These are phyloP conservation scores for Puccinia triticina DNA, from an alignment of 1,284 basidiomycete species.

Conservation along the genomic window DNA sequence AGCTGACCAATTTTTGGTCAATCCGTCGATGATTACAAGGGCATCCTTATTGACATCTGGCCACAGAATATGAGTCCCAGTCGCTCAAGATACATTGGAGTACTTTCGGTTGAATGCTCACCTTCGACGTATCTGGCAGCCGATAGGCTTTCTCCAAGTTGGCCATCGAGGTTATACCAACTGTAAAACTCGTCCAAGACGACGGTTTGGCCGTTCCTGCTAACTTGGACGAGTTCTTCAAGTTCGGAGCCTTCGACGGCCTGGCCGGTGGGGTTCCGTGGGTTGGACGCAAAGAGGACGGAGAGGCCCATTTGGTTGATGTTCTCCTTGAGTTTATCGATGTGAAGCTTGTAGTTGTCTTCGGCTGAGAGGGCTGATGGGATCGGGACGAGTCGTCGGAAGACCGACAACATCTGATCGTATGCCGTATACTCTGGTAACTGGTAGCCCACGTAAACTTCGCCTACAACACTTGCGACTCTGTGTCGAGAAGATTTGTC, in stretches of 20 bases:
- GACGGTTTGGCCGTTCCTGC: constrained; percentile 73
- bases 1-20: constrained; percentile 75
- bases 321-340: constrained; percentile 46
- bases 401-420: constrained; percentile 75
- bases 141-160: constrained; percentile 87
- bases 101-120: constrained; percentile 75
- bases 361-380: constrained; percentile 67
- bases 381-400: constrained; percentile 84
- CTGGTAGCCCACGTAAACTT: constrained; percentile 65
- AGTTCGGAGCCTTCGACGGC: constrained; percentile 74
- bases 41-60: constrained; percentile 78
- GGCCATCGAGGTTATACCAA: constrained; percentile 67
- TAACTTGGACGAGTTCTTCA: constrained; percentile 73
- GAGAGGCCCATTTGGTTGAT: constrained; percentile 72
- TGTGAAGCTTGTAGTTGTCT: constrained; percentile 53
- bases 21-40: constrained; percentile 82
- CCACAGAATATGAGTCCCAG: constrained; percentile 51
- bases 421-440: constrained; percentile 61
- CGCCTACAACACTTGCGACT: constrained; percentile 84
- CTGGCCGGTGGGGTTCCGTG: constrained; percentile 88
- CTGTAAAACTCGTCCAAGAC: constrained; percentile 73
- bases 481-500: constrained; percentile 60
- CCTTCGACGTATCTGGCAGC: constrained; percentile 74
- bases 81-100: neutral
- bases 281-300: constrained; percentile 85